Conservation (phyloP, 2,329 filamentous ascomycete genomes). For the Scopulariopsis brevicaulis region DNA sequence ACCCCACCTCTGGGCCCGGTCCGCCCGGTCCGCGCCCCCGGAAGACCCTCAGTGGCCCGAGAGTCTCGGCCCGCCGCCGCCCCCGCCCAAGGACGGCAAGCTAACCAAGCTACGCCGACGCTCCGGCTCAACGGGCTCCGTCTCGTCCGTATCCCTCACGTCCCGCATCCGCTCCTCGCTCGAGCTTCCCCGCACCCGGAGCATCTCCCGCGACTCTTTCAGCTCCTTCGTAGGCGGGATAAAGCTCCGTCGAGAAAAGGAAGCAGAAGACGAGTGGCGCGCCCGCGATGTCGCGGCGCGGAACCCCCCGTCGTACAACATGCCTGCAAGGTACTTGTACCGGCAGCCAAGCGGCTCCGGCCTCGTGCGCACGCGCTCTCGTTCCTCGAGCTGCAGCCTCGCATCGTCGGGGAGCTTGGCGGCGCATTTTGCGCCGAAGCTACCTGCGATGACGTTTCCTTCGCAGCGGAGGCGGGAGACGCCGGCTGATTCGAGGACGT, state of each 20-base stretch:
- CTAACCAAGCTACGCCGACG: neutral
- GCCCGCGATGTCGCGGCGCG: neutral
- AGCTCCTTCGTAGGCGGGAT: constrained; percentile 1
- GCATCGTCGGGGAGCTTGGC: neutral
- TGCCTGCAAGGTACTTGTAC: constrained; percentile 1
- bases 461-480: neutral
- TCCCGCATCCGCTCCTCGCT: constrained; percentile 1
- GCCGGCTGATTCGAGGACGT: neutral
- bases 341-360: neutral
- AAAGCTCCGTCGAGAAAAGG: constrained; percentile 1
- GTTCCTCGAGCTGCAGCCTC: neutral
- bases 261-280: neutral
- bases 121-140: neutral
- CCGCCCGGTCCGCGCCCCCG: neutral
- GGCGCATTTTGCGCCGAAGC: neutral
- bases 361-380: neutral
- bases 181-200: neutral
- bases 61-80: neutral
- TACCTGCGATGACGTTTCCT: neutral
- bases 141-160: neutral
- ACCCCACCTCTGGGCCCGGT: neutral
- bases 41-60: neutral
- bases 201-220: neutral
- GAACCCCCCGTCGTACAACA: neutral
- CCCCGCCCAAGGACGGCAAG: neutral